Conservation (phyloP, 164 flowering plant species). For the Vitis riparia region DNA sequence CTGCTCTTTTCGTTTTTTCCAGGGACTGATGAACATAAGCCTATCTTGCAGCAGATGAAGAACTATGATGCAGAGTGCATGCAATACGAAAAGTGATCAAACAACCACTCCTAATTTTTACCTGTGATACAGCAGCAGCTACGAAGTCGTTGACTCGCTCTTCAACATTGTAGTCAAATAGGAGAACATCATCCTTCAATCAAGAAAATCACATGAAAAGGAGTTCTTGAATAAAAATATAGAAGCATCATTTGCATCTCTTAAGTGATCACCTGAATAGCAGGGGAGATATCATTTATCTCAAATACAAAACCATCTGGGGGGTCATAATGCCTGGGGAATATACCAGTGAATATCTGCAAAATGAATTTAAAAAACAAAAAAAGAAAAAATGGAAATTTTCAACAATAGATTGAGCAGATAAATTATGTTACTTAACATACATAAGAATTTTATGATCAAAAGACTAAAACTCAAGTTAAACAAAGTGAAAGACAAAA, state of each 20-base stretch:
- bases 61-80: neutral
- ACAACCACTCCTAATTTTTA: slow-evolving; percentile 15
- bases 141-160: slow-evolving; percentile 92
- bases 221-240: slow-evolving; percentile 1
- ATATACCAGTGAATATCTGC: slow-evolving; percentile 58
- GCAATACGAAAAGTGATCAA: neutral
- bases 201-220: slow-evolving; percentile 10
- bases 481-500: slow-evolving; percentile 1
- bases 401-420: neutral
- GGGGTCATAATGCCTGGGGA: slow-evolving; percentile 62
- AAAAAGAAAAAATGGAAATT: neutral
- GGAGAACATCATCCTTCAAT: slow-evolving; percentile 56
- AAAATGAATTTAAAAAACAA: slow-evolving; percentile 1
- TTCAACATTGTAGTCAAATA: slow-evolving; percentile 94
- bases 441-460: neutral
- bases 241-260: neutral
- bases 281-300: slow-evolving; percentile 54
- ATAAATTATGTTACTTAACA: neutral
- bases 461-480: neutral
- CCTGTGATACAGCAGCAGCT: slow-evolving; percentile 83
- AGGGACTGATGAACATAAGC: neutral
- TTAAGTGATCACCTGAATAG: slow-evolving; percentile 42
- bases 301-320: slow-evolving; percentile 63
- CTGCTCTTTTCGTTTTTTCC: neutral
- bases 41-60: neutral